Evolutionary conservation across 352 stramenopile species (phyloP), one percentile per base, ranked within the genome.

Genomic region (Pythium scleroteichum): DNA sequence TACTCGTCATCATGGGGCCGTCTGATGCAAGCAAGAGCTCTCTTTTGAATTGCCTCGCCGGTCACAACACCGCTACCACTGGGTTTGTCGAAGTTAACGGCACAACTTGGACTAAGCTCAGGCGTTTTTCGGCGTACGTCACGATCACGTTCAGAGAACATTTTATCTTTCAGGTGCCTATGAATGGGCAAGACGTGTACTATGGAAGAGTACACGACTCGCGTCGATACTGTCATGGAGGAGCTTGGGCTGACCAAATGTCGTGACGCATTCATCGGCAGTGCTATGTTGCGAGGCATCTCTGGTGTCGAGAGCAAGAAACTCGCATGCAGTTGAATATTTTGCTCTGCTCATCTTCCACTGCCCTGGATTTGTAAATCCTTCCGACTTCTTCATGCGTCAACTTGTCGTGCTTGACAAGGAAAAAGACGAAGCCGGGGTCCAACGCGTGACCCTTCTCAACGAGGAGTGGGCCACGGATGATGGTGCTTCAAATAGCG

Each of bases 61-160:
- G 90, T 1, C 68, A 68, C 47, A 54, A 54, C 47, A 19, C 20
- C 4, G 27, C 27, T 16, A 16, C 46, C 23, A 39, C 27, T 3
- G 49, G n/a, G n/a, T n/a, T n/a, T n/a, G n/a, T n/a, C n/a, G n/a
- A n/a, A n/a, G n/a, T n/a, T n/a, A n/a, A n/a, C n/a, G n/a, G n/a
- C n/a, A n/a, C n/a, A n/a, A n/a, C n/a, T n/a, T n/a, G n/a, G n/a
- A n/a, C n/a, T n/a, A n/a, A n/a, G n/a, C n/a, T n/a, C n/a, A n/a
- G n/a, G n/a, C n/a, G n/a, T n/a, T n/a, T n/a, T n/a, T n/a, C n/a
- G n/a, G n/a, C n/a, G n/a, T 82, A 97, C 44, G 54, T 57, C 14
- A 96, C 92, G 33, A 76, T 97, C 22, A 98, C 93, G 1, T 89
- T 97, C 1, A 75, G 88, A 52, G 88, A 97, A 69, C 88, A 97